A percentile compares a stretch with the other conserved stretches of the same genome.
phyloP scores from a whole-genome alignment of 495 filamentous ascomycete genomes.

The Aspergillus conjunctus region DNA sequence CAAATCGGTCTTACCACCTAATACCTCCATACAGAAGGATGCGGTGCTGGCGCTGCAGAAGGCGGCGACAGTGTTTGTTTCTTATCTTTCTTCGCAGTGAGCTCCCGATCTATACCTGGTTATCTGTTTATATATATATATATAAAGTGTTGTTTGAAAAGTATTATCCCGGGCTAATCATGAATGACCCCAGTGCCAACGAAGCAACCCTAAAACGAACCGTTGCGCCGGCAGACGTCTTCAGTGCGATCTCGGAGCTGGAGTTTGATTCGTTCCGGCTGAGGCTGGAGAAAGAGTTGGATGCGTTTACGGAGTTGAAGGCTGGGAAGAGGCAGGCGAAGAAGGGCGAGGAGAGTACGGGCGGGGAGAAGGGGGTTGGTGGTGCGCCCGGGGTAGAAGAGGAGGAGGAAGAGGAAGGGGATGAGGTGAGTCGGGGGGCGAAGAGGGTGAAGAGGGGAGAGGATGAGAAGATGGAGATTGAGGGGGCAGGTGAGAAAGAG shows the following conservation, averaged over 20 bases:
- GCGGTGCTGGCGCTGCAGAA: slow-evolving; percentile 89
- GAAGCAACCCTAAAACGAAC: slow-evolving; percentile 80
- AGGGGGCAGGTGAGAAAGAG: slow-evolving; percentile 46
- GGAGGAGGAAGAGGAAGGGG: slow-evolving; percentile 47
- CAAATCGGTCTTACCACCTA: slow-evolving; percentile 94
- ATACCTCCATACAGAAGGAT: slow-evolving; percentile 93
- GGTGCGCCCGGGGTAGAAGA: slow-evolving; percentile 24
- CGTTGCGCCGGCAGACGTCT: slow-evolving; percentile 79
- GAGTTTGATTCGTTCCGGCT: slow-evolving; percentile 80
- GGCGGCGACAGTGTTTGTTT: slow-evolving; percentile 92
- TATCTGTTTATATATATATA: too few species aligned
- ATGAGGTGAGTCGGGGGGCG: slow-evolving; percentile 49
- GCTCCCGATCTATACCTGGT: slow-evolving; percentile 20
- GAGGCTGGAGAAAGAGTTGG: slow-evolving; percentile 60
- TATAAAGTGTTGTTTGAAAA: too few species aligned
- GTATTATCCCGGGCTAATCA: background rate
- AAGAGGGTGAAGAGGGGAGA: slow-evolving; percentile 53
- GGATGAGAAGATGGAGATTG: slow-evolving; percentile 51
- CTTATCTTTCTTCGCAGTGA: slow-evolving; percentile 82
- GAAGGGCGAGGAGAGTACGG: slow-evolving; percentile 42
- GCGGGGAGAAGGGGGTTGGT: slow-evolving; percentile 21
- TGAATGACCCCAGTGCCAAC: slow-evolving; percentile 62
- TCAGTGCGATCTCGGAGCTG: slow-evolving; percentile 76
- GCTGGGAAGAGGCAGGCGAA: slow-evolving; percentile 66
- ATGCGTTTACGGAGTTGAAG: slow-evolving; percentile 62